Base-by-base conservation (phyloP, 1,284 basidiomycete genomes). In the Erythrobasidium hasegawianum region DNA sequence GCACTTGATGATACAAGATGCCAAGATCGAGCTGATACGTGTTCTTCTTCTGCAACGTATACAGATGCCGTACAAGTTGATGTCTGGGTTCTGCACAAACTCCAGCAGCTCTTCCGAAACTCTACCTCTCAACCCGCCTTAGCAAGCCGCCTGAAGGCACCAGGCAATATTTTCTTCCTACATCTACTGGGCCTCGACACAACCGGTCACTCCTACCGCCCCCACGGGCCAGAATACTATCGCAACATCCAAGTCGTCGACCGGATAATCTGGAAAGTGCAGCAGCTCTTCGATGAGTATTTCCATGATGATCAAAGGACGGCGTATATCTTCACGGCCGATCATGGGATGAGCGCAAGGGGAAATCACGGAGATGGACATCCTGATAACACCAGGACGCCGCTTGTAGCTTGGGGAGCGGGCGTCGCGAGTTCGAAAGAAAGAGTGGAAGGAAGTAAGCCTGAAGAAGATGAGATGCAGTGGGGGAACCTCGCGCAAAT, bases 301-400 rank as follows among this genome's bases (percentile, higher is more conserved):
- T n/a, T n/a, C n/a, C 92, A 33, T 33, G 76, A 78, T 43, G 85
- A 87, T 64, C 78, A 84, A 29, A 83, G 86, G 58, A 93, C 90
- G 0, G 85, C 85, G 43, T 94, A 83, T 73, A 78, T 94, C 45
- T 92, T 94, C 75, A 92, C 89, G 2, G 88, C 91, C 0, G 90
- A 94, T 75, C 90, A 94, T 75, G 90, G 90, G 4, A 94, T 94
- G 90, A 89, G 87, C 8, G 83, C 82, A 47, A 88, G 91, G 64
- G 90, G 90, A 26, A 94, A 92, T 73, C 90, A 94, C 69, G 90
- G 90, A 1, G 90, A 94, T 72, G 90, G 90, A 29, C 86, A 93
- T 71, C 90, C 89, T 0, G 89, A 93, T 76, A 91, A 88, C 71
- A 92, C 90, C 3, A 84, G 88, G 22, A 93, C 90, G 0, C 90